A percentile compares a stretch with the other conserved stretches of the same genome.
These are phyloP conservation scores for Pilaira anomala DNA, from an alignment of 192 early-diverging fungal genomes.

Conservation along the genomic window DNA sequence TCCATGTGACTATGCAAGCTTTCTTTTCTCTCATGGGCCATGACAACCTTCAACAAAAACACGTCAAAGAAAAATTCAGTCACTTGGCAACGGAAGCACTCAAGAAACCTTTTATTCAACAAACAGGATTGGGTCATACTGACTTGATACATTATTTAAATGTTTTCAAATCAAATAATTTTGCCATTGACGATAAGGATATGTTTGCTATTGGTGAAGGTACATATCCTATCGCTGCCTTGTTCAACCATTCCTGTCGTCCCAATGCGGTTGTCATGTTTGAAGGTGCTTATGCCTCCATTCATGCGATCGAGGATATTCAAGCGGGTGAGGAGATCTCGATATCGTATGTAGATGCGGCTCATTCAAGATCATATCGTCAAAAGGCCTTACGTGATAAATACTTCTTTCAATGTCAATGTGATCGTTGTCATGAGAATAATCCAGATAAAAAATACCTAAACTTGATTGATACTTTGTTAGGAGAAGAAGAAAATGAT, in stretches of 20 bases:
- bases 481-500: constrained; percentile 21
- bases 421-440: constrained; percentile 15
- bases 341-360: constrained; percentile 61
- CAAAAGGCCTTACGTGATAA: constrained; percentile 18
- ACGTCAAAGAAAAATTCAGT: constrained; percentile 27
- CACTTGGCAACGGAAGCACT: constrained; percentile 30
- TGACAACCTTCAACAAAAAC: constrained; percentile 26
- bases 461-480: constrained; percentile 21
- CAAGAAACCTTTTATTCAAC: constrained; percentile 25
- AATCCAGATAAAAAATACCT: constrained; percentile 4
- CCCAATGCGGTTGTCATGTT: constrained; percentile 67
- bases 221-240: constrained; percentile 56
- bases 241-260: constrained; percentile 69
- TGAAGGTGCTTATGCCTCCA: constrained; percentile 44
- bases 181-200: constrained; percentile 54
- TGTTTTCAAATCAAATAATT: constrained; percentile 66
- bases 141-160: constrained; percentile 49
- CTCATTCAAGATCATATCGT: constrained; percentile 29
- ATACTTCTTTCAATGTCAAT: constrained; percentile 34
- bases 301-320: constrained; percentile 58
- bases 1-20: constrained; percentile 33
- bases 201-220: constrained; percentile 64
- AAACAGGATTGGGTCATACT: constrained; percentile 7
- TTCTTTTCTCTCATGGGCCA: constrained; percentile 47
- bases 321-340: constrained; percentile 52